These are phyloP conservation scores for Fusarium musae DNA, from an alignment of 2,329 filamentous ascomycete genomes.

Conservation along the genomic window DNA sequence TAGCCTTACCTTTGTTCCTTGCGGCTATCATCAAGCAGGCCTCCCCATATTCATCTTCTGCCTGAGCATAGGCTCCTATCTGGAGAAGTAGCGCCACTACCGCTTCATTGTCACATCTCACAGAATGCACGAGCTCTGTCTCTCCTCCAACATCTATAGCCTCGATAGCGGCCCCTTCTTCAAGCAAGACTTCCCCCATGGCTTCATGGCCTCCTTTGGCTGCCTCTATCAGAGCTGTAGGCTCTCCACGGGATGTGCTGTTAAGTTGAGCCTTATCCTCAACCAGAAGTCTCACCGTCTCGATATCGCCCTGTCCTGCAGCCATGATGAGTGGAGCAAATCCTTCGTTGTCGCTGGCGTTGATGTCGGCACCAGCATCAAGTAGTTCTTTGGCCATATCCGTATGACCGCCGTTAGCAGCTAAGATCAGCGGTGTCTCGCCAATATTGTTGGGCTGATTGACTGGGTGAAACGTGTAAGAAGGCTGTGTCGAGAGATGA, in stretches of 20 bases:
- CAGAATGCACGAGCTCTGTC: neutral
- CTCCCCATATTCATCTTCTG: accelerated
- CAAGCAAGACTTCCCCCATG: neutral
- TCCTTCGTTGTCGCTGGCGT: neutral
- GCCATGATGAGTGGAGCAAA: accelerated
- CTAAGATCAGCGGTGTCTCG: neutral
- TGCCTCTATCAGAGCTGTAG: neutral
- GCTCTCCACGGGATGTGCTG: accelerated
- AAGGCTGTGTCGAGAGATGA: too few species aligned
- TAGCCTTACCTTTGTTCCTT: too few species aligned
- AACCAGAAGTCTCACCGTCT: accelerated
- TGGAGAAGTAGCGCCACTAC: neutral
- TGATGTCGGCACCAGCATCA: neutral
- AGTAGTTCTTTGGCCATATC: neutral
- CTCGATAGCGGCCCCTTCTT: neutral
- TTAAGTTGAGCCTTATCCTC: neutral
- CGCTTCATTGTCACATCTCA: accelerated
- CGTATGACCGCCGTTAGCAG: accelerated
- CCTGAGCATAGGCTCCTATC: neutral
- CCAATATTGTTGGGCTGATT: too few species aligned
- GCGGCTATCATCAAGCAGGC: neutral
- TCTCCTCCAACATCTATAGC: neutral
- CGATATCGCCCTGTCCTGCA: neutral
- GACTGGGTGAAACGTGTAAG: too few species aligned
- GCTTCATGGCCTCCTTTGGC: neutral